phyloP scores from a whole-genome alignment of 306 rosid species.

The Lagenaria siceraria region DNA sequence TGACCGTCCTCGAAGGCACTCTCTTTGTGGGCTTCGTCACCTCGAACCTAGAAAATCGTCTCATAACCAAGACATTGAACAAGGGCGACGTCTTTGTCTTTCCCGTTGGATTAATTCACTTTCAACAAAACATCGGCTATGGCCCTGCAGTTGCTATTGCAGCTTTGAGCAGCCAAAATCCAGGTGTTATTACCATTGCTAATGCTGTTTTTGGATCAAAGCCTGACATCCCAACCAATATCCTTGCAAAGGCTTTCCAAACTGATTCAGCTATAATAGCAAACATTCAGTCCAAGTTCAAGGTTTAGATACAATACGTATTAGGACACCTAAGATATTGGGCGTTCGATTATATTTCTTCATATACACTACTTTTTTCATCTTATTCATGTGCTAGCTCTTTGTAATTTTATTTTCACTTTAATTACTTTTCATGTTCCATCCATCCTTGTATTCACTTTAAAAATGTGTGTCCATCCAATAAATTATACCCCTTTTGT shows the following conservation, averaged over 20 bases:
- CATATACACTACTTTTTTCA: too few species aligned
- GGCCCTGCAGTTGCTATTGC: slow-evolving; percentile 17
- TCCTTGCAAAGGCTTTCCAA: slow-evolving; percentile 27
- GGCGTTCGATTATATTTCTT: too few species aligned
- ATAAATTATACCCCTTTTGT: too few species aligned
- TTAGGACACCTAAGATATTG: too few species aligned
- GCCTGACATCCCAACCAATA: slow-evolving; percentile 15
- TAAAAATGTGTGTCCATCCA: too few species aligned
- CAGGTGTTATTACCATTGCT: slow-evolving; percentile 22
- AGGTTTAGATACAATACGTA: not conserved
- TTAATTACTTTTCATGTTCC: too few species aligned
- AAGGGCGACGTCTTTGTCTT: slow-evolving; percentile 27
- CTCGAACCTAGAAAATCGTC: slow-evolving; percentile 15
- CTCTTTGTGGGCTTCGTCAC: slow-evolving; percentile 30
- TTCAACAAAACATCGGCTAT: slow-evolving; percentile 12
- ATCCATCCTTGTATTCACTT: too few species aligned
- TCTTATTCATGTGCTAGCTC: too few species aligned
- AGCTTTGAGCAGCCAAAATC: slow-evolving; percentile 29
- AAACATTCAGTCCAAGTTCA: slow-evolving; percentile 13
- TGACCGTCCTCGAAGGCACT: slow-evolving; percentile 19
- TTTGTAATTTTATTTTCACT: too few species aligned
- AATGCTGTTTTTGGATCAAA: slow-evolving; percentile 25
- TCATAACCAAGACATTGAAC: slow-evolving; percentile 7
- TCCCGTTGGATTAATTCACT: slow-evolving; percentile 23
- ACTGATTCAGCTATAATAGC: not conserved